Percentiles rank a stretch among this genome's conserved stretches.
phyloP scores from a whole-genome alignment of 1,139 yeast genomes.

The Suhomyces kunorum region DNA sequence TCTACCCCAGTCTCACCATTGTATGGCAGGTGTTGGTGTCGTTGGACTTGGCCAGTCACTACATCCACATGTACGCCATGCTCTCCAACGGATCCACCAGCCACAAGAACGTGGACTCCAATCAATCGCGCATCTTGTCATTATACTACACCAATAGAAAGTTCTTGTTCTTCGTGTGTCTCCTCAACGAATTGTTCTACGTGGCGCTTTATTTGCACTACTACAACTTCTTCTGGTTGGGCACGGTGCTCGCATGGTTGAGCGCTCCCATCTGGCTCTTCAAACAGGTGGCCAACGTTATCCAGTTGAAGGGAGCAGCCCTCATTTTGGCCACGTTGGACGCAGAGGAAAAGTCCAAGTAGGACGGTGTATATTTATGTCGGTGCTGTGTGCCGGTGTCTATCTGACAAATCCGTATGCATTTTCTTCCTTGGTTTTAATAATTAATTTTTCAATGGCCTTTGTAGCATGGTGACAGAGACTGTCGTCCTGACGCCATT shows the following conservation, averaged over 20 bases:
- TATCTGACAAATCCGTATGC: conserved; percentile 23
- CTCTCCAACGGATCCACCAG: conserved; percentile 73
- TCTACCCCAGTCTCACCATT: conserved; percentile 66
- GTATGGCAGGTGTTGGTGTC: conserved; percentile 86
- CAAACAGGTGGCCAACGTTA: conserved; percentile 87
- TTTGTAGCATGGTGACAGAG: conserved; percentile 35
- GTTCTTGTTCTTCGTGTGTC: conserved; percentile 86
- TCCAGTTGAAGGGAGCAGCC: conserved; percentile 88
- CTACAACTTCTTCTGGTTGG: conserved; percentile 64
- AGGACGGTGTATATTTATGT: conserved; percentile 2
- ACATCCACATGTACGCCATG: conserved; percentile 98
- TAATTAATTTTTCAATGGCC: conserved; percentile 32
- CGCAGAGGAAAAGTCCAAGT: conserved; percentile 55
- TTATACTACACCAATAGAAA: conserved; percentile 84
- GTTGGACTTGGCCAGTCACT: conserved; percentile 91
- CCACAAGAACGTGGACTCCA: conserved; percentile 80
- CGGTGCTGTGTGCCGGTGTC: neutral
- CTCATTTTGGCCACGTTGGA: conserved; percentile 77
- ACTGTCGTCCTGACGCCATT: conserved; percentile 24
- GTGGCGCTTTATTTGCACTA: conserved; percentile 82
- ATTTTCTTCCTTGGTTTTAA: conserved; percentile 33
- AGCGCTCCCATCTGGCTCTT: conserved; percentile 87
- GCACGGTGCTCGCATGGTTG: conserved; percentile 62
- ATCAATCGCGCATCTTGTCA: conserved; percentile 69
- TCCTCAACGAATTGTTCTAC: conserved; percentile 89